phyloP scores from a whole-genome alignment of 1,139 yeast genomes.

The Kurtzmaniella quercitrusa region DNA sequence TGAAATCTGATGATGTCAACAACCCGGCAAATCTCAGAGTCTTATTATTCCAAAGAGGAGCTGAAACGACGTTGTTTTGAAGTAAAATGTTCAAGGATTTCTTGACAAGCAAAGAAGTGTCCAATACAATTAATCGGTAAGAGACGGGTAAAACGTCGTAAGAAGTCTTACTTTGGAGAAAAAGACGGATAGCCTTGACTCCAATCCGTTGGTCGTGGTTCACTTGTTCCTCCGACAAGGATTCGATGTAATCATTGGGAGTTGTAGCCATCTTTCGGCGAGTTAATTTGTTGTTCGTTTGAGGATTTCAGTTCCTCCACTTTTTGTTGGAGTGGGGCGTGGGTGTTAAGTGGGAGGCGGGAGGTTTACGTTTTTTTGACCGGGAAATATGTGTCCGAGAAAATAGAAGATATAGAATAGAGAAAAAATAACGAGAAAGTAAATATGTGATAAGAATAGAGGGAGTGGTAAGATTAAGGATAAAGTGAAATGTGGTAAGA shows the following conservation, averaged over 20 bases:
- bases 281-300: background rate
- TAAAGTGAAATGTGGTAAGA: too few relatives aligned
- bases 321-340: background rate
- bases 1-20: constrained; percentile 86
- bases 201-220: constrained; percentile 64
- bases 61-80: constrained; percentile 92
- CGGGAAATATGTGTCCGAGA: background rate
- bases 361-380: background rate
- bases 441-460: too few relatives aligned
- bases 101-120: constrained; percentile 85
- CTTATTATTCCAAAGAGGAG: constrained; percentile 94
- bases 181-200: constrained; percentile 72
- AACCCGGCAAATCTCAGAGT: constrained; percentile 91
- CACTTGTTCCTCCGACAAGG: constrained; percentile 40
- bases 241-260: constrained; percentile 42
- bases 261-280: constrained; percentile 16
- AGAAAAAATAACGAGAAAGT: too few relatives aligned
- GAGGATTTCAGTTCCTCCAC: background rate
- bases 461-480: too few relatives aligned
- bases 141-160: constrained; percentile 97
- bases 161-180: constrained; percentile 85
- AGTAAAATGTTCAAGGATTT: constrained; percentile 84
- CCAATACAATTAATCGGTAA: constrained; percentile 87
- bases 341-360: background rate
- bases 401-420: too few relatives aligned